Evolutionary conservation across 352 stramenopile species (phyloP).

Genomic region (Phytophthora sp.): DNA sequence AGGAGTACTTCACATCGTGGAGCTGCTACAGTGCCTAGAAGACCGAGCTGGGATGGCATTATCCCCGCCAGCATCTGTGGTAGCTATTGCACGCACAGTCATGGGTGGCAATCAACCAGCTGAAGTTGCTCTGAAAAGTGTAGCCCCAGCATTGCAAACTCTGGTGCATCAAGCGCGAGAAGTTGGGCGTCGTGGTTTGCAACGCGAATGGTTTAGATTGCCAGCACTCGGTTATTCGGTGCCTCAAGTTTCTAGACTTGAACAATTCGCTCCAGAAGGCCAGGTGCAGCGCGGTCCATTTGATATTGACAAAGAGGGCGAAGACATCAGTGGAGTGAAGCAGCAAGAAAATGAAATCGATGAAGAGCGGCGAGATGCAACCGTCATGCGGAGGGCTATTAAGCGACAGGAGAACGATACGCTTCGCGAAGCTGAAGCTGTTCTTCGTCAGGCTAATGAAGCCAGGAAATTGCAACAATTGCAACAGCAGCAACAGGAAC

Average conservation of each 20-base stretch:
- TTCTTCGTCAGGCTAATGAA: constrained; percentile 35
- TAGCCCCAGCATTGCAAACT: constrained; percentile 26
- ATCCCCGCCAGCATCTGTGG: constrained; percentile 5
- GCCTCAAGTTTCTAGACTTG: constrained; percentile 39
- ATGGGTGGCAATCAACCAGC: constrained; percentile 30
- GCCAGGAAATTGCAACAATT: constrained; percentile 14
- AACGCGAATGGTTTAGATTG: constrained; percentile 31
- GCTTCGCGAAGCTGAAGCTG: constrained; percentile 50
- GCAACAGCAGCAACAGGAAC: constrained; percentile 3
- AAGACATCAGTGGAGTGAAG: not conserved
- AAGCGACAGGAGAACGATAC: constrained; percentile 56
- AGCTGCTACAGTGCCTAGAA: constrained; percentile 61
- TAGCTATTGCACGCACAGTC: constrained; percentile 9
- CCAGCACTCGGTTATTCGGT: constrained; percentile 20
- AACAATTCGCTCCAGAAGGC: constrained; percentile 38
- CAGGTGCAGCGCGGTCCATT: constrained; percentile 13
- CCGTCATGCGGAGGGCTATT: constrained; percentile 32
- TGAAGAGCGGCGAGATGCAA: constrained; percentile 23
- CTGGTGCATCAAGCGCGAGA: constrained; percentile 17
- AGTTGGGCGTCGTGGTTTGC: constrained; percentile 18
- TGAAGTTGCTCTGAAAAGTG: constrained; percentile 25
- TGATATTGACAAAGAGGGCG: not conserved
- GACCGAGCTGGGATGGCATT: constrained; percentile 24
- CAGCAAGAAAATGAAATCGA: constrained; percentile 12
- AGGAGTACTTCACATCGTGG: constrained; percentile 59